Evolutionary conservation across 352 stramenopile genomes (phyloP), one percentile per base, ranked within the genome.

Genomic region (Pythium dissotocum): DNA sequence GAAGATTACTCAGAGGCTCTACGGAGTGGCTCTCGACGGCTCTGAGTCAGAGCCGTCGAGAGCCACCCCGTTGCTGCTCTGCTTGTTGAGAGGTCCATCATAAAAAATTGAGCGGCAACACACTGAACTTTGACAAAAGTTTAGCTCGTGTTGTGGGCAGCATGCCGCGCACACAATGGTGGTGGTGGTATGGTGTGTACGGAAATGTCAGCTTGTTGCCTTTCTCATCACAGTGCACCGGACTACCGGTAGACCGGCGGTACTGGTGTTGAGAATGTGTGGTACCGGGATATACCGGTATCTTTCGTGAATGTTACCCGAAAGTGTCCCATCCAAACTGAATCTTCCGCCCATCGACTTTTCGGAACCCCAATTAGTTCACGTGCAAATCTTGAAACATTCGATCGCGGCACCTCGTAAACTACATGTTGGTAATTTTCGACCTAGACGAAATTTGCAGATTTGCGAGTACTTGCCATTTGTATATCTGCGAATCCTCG

Each of bases 401-500:
- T 67, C 44, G 44, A 32, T 28, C 32, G 4, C 32, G 4, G 13
- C n/a, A 28, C 18, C n/a, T 16, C 38, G 61, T 61, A 68, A 68
- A 57, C 44, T 68, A 62, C 61, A 12, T 32, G 44, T 52, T 32
- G 18, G 44, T 52, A 52, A 52, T 24, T 16, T 52, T 52, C 32
- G 16, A 40, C 40, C 26, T 21, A 44, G 53, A 4, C 46, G 61
- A 24, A 28, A 14, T 8, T 38, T n/a, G 57, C 56, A 65, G 59
- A 66, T 67, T 66, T 54, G 0, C 13, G 21, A 10, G 0, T 13
- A 67, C 65, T 63, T 71, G 52, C 0, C 32, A 18, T 64, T 63
- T 67, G 54, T 71, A 71, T 67, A 42, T 18, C 2, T 12, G 14
- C 14, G 65, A 71, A 71, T 71, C 65, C 33, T 69, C 49, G 35